Evolutionary conservation across 2,329 filamentous ascomycete genomes (phyloP).

Genomic region (Talaromyces albobiverticillius): DNA sequence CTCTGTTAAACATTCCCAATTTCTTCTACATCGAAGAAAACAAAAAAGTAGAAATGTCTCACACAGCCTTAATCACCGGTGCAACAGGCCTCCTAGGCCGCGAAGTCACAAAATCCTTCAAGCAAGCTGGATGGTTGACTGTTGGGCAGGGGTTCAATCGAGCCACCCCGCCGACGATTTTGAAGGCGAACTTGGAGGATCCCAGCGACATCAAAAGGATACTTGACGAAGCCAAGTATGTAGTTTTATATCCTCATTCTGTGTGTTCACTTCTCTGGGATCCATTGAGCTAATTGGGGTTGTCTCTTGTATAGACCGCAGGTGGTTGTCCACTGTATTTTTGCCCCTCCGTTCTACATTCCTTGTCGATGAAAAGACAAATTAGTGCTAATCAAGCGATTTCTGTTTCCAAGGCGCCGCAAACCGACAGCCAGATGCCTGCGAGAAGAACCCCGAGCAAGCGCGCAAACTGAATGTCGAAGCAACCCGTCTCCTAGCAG

Average conservation of each 20-base stretch:
- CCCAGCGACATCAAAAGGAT: slow-evolving; percentile 44
- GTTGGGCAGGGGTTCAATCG: slow-evolving; percentile 73
- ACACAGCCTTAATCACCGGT: slow-evolving; percentile 73
- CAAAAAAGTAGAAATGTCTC: slow-evolving; percentile 26
- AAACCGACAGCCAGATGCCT: slow-evolving; percentile 83
- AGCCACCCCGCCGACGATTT: slow-evolving; percentile 65
- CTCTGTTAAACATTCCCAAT: not conserved
- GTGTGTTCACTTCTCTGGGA: not conserved
- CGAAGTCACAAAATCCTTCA: slow-evolving; percentile 71
- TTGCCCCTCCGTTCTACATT: not conserved
- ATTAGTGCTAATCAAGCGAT: not conserved
- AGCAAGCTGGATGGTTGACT: slow-evolving; percentile 63
- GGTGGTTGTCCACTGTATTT: slow-evolving; percentile 76
- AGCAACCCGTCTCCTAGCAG: slow-evolving; percentile 65
- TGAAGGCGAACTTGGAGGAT: slow-evolving; percentile 55
- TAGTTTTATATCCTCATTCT: slow-evolving; percentile 5
- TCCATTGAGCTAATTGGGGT: not conserved
- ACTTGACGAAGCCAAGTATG: slow-evolving; percentile 52
- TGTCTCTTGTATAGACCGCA: slow-evolving; percentile 54
- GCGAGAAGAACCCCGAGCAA: slow-evolving; percentile 72
- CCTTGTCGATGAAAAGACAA: not conserved
- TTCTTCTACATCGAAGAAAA: not conserved
- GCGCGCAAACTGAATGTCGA: slow-evolving; percentile 72
- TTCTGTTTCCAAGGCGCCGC: slow-evolving; percentile 64
- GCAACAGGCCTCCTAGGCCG: slow-evolving; percentile 81